These are phyloP conservation scores for Sporothrix schenckii DNA, from an alignment of 2,329 filamentous ascomycete species.

Conservation along the genomic window DNA sequence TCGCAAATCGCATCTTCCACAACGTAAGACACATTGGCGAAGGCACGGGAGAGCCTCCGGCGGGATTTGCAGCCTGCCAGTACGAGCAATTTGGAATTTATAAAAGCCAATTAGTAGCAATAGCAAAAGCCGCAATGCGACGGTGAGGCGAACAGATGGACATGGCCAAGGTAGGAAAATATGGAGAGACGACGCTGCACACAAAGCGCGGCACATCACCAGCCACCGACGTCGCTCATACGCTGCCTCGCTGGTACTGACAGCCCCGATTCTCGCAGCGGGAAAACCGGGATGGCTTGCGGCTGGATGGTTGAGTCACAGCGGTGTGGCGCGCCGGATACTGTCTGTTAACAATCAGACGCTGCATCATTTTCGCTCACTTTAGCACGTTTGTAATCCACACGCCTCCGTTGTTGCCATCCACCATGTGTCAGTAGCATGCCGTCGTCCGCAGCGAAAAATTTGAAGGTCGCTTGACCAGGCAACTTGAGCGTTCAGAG, in stretches of 20 bases:
- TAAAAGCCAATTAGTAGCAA: neutral
- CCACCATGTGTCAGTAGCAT: neutral
- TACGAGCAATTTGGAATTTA: neutral
- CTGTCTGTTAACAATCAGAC: neutral
- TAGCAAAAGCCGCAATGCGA: slow-evolving; percentile 12
- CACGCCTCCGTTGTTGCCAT: neutral
- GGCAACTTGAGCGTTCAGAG: neutral
- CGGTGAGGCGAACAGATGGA: slow-evolving; percentile 2
- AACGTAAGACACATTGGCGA: neutral
- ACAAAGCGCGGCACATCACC: neutral
- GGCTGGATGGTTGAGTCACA: slow-evolving; percentile 12
- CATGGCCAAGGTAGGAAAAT: neutral
- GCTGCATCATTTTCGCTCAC: neutral
- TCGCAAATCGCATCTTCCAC: neutral
- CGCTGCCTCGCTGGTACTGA: neutral
- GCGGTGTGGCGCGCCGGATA: neutral
- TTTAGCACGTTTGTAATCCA: neutral
- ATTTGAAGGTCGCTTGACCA: slow-evolving; percentile 3
- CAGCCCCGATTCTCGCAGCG: slow-evolving; percentile 26
- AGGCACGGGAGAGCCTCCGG: neutral
- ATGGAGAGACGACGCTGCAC: neutral
- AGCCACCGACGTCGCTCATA: slow-evolving; percentile 25
- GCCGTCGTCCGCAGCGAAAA: neutral
- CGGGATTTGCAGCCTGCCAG: slow-evolving; percentile 6
- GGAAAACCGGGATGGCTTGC: slow-evolving; percentile 12